Conservation (phyloP, 257 asterid species). For the Galeopsis tetrahit region DNA sequence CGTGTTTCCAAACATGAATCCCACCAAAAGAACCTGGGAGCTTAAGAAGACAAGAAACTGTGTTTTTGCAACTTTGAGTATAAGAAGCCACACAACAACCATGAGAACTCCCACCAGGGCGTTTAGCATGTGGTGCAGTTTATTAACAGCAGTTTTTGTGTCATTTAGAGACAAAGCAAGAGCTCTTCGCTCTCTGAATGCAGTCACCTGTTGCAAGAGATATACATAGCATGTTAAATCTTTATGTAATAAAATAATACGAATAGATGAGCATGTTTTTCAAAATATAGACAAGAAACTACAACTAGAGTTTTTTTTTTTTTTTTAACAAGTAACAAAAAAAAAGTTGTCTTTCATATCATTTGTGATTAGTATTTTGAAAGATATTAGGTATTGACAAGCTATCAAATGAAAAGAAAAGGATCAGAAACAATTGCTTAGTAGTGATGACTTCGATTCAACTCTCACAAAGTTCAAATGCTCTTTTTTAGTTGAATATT, state of each 20-base stretch:
- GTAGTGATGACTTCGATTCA: too few relatives aligned
- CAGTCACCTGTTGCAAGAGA: constrained; percentile 62
- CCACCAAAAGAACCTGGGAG: constrained; percentile 85
- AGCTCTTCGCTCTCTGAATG: constrained; percentile 86
- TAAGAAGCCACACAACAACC: constrained; percentile 71
- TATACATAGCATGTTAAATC: too few relatives aligned
- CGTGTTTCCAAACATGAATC: constrained; percentile 91
- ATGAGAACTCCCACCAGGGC: constrained; percentile 57
- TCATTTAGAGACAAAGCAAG: constrained; percentile 89
- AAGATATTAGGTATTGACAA: neutral
- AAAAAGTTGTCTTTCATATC: too few relatives aligned
- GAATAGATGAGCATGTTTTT: neutral
- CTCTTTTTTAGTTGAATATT: neutral
- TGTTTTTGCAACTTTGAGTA: constrained; percentile 79
- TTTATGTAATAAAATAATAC: neutral
- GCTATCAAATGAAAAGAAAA: too few relatives aligned
- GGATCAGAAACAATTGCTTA: too few relatives aligned
- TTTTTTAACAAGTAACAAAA: too few relatives aligned
- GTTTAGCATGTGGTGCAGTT: constrained; percentile 82
- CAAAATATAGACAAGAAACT: too few relatives aligned
- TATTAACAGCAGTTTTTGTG: constrained; percentile 93
- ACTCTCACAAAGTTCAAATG: neutral
- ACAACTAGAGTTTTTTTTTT: too few relatives aligned
- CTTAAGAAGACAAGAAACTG: constrained; percentile 79
- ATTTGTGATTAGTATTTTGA: neutral